Percentiles rank a stretch among this genome's conserved stretches.
phyloP scores from a whole-genome alignment of 1,284 basidiomycete species.

The Sanghuangporus sanghuang region DNA sequence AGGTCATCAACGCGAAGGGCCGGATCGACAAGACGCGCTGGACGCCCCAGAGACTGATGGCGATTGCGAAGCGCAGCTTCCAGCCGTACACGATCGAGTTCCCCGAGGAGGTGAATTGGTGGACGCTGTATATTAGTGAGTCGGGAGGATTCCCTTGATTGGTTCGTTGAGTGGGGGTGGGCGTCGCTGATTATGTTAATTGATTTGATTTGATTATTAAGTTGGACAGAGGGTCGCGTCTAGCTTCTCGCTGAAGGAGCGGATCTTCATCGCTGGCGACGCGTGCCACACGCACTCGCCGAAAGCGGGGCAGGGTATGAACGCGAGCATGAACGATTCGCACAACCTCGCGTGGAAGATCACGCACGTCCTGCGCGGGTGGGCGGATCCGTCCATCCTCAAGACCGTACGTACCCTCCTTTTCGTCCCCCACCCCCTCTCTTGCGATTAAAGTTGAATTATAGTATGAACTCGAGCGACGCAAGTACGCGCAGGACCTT shows the following conservation, averaged over 20 bases:
- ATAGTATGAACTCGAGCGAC: conserved; percentile 69
- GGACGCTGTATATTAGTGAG: conserved; percentile 66
- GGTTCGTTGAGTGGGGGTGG: not conserved
- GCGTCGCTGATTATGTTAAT: conserved; percentile 1
- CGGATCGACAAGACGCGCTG: conserved; percentile 38
- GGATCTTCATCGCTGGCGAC: conserved; percentile 80
- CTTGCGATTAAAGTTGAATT: not conserved
- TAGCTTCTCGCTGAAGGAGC: conserved; percentile 57
- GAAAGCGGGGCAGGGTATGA: conserved; percentile 75
- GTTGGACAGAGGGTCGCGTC: conserved; percentile 77
- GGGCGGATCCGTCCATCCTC: conserved; percentile 60
- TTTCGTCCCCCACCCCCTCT: not conserved
- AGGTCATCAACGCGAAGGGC: conserved; percentile 29
- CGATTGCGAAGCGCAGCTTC: conserved; percentile 45
- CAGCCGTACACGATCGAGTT: conserved; percentile 61
- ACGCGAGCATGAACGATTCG: conserved; percentile 79
- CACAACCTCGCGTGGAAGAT: conserved; percentile 84
- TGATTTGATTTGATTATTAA: too few relatives aligned
- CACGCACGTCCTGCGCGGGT: conserved; percentile 64
- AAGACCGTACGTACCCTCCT: conserved; percentile 53
- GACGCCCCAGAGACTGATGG: conserved; percentile 35
- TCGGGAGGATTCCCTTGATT: conserved; percentile 2
- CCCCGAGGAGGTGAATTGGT: conserved; percentile 67
- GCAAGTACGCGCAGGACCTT: conserved; percentile 73
- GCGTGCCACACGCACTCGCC: conserved; percentile 85